Percentiles rank a stretch among this genome's conserved stretches.
Conservation (phyloP, 352 stramenopile genomes). For the Phytopythium delawarense region DNA sequence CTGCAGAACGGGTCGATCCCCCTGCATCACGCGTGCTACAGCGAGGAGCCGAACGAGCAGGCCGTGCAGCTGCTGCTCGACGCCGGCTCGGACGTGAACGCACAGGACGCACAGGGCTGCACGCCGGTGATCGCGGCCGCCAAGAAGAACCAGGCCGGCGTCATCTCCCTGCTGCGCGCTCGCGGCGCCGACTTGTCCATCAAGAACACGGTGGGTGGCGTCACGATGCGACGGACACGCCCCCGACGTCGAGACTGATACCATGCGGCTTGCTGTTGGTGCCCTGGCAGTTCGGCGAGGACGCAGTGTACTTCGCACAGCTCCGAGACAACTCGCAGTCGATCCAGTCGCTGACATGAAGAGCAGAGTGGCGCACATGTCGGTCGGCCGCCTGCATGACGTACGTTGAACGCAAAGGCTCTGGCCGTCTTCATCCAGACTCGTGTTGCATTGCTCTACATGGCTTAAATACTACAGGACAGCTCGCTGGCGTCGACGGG, state of each 20-base stretch:
- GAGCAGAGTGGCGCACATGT: not conserved
- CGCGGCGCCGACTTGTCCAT: conserved; percentile 43
- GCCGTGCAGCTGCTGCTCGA: conserved; percentile 53
- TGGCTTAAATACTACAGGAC: not conserved
- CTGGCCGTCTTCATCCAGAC: too few relatives aligned
- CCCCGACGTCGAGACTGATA: not conserved
- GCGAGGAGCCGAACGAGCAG: conserved; percentile 43
- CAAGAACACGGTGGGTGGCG: conserved; percentile 33
- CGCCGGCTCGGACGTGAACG: conserved; percentile 61
- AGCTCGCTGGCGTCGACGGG: not conserved
- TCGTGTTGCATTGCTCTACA: not conserved
- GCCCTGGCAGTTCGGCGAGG: conserved; percentile 41
- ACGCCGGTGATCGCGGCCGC: conserved; percentile 66
- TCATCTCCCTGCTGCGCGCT: conserved; percentile 45
- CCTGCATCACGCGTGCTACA: conserved; percentile 79
- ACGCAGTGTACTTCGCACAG: conserved; percentile 60
- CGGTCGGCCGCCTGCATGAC: too few relatives aligned
- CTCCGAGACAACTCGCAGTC: conserved; percentile 51
- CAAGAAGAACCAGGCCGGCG: conserved; percentile 70
- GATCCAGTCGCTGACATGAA: conserved; percentile 33
- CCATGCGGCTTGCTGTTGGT: not conserved
- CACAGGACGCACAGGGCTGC: conserved; percentile 50
- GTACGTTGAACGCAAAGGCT: too few relatives aligned
- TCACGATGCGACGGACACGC: not conserved
- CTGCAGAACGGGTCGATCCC: conserved; percentile 62